These are phyloP conservation scores for Ganoderma multipileum DNA, from an alignment of 1,284 basidiomycete genomes.

Conservation along the genomic window DNA sequence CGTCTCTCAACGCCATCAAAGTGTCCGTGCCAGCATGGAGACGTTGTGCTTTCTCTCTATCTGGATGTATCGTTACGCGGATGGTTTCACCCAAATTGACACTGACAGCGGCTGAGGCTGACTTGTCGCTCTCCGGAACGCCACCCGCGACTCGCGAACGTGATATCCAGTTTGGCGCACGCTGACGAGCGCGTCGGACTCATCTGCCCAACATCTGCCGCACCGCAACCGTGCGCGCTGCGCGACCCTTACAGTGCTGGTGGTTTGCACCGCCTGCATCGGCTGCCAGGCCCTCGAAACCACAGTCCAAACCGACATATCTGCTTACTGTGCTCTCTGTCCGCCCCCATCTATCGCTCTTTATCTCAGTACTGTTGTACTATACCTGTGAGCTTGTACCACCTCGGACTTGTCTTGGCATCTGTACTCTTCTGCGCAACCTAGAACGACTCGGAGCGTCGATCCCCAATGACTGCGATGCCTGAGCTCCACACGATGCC, in stretches of 20 bases:
- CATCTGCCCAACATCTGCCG: conserved; percentile 11
- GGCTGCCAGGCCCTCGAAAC: neutral
- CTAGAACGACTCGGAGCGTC: neutral
- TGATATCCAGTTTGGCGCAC: neutral
- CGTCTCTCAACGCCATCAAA: no score
- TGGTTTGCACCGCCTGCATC: neutral
- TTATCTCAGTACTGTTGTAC: conserved; percentile 14
- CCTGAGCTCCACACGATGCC: conserved; percentile 55
- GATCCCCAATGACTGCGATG: conserved; percentile 5
- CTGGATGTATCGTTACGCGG: neutral
- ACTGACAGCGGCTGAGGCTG: neutral
- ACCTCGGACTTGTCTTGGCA: neutral
- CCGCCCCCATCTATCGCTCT: neutral
- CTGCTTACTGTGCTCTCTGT: neutral
- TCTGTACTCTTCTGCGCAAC: neutral
- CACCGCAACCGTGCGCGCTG: conserved; percentile 13
- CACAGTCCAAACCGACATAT: neutral
- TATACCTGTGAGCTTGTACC: conserved; percentile 3
- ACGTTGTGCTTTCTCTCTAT: neutral
- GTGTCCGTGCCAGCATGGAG: no score
- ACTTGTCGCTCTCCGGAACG: neutral
- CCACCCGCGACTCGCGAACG: neutral
- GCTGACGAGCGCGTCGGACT: conserved; percentile 11
- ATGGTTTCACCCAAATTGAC: neutral
- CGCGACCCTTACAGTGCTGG: neutral